Conservation (phyloP, 139 green algal species). For the Spirogloea muscicola region DNA sequence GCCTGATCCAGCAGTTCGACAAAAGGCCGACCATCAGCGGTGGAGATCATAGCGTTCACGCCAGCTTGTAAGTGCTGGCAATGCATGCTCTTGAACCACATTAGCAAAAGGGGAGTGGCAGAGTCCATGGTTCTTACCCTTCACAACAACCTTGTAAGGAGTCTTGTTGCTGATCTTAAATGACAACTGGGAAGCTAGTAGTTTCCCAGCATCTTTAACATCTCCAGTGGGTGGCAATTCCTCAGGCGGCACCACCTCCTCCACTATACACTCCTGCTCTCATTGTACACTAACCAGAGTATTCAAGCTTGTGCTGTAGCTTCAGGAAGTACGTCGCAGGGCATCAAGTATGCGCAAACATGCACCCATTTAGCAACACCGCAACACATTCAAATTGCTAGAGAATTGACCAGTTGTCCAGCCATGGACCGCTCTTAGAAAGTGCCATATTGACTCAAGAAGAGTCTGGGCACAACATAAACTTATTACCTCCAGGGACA, state of each 20-base stretch:
- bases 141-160: conserved; percentile 56
- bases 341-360: not conserved
- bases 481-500: conserved; percentile 55
- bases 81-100: not conserved
- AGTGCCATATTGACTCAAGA: too few relatives aligned
- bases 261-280: conserved; percentile 68
- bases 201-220: not conserved
- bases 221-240: conserved; percentile 1
- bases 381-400: not conserved
- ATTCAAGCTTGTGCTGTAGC: conserved; percentile 42
- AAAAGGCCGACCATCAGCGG: not conserved
- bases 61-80: not conserved
- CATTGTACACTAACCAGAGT: not conserved
- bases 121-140: conserved; percentile 50
- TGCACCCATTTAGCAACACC: not conserved
- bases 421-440: too few relatives aligned
- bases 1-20: not conserved
- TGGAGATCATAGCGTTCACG: not conserved
- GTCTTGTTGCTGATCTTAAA: conserved; percentile 69
- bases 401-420: not conserved
- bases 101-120: not conserved
- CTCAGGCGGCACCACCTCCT: conserved; percentile 66
- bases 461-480: too few relatives aligned
- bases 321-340: too few relatives aligned
- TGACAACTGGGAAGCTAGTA: conserved; percentile 51